A percentile compares a stretch with the other conserved stretches of the same genome.
Evolutionary conservation across 2,329 filamentous ascomycete species (phyloP).

Genomic region (Exophiala oligosperma): DNA sequence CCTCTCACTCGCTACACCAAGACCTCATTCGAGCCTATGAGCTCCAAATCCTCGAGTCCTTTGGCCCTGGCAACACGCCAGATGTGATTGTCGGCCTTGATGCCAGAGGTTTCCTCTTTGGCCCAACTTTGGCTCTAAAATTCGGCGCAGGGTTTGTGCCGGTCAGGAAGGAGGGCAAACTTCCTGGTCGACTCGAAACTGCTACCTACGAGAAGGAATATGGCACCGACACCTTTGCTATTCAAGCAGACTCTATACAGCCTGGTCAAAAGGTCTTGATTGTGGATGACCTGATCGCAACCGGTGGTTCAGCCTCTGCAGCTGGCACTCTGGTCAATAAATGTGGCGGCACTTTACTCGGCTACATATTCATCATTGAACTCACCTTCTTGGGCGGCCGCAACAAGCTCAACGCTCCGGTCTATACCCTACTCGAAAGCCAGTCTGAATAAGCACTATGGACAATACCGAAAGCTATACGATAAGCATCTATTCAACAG

Average conservation of each 20-base stretch:
- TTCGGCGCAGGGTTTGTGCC: slow-evolving; percentile 87
- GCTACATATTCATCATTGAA: slow-evolving; percentile 94
- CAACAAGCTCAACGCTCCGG: slow-evolving; percentile 81
- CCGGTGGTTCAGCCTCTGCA: slow-evolving; percentile 87
- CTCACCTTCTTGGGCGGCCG: slow-evolving; percentile 90
- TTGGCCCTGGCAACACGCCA: slow-evolving; percentile 61
- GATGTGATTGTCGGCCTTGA: slow-evolving; percentile 94
- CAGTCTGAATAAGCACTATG: slow-evolving; percentile 38
- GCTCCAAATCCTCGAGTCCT: slow-evolving; percentile 70
- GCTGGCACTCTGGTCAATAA: slow-evolving; percentile 83
- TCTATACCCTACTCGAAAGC: slow-evolving; percentile 76
- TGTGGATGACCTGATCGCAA: slow-evolving; percentile 98
- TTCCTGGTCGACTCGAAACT: slow-evolving; percentile 84
- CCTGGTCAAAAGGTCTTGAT: slow-evolving; percentile 86
- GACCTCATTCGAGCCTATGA: slow-evolving; percentile 81
- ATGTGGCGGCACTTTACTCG: slow-evolving; percentile 80
- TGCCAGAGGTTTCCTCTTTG: slow-evolving; percentile 92
- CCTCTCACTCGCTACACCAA: slow-evolving; percentile 70
- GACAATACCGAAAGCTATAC: no score
- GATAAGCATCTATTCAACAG: no score
- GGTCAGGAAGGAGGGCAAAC: slow-evolving; percentile 92
- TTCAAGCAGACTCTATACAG: slow-evolving; percentile 83
- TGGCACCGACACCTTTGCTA: slow-evolving; percentile 91
- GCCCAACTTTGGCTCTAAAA: slow-evolving; percentile 79
- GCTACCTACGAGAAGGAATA: slow-evolving; percentile 95